Base-by-base conservation (phyloP, 768 basidiomycete species). In the Russula virescens region DNA sequence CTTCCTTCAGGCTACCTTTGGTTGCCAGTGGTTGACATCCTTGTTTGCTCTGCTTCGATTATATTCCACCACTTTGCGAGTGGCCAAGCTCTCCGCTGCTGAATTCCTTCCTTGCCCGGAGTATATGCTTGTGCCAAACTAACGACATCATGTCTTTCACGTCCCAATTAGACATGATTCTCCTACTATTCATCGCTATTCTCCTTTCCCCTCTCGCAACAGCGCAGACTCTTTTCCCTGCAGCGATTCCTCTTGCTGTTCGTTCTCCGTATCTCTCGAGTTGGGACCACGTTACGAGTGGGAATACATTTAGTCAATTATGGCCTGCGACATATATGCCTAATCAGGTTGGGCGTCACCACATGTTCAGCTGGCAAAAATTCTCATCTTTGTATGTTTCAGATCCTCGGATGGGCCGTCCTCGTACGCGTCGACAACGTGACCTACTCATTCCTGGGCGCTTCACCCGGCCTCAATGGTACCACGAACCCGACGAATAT, bases 201-300 rank as follows among this genome's bases (percentile, higher is more conserved):
- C 23, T 40, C 23, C 3, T 55, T 42, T 40, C 55, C 16, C n/a
- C 4, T 9, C 21, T 13, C 35, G 61, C 34, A 25, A 51, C 5
- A 31, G 55, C 63, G 43, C 58, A 63, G 38, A 34, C 68, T 0
- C 52, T 69, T 62, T 65, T 65, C 35, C 71, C 71, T 7, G 51
- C 67, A 13, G 61, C 65, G 40, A 47, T 71, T 43, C 72, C 72
- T 35, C 65, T 73, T 21, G 65, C 68, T 19, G 66, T 71, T 25
- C 68, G 71, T n/a, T 69, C 71, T 9, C 71, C 72, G 18, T 71
- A 70, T 55, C 54, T 71, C 28, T 70, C 60, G 16, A 60, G 55
- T 46, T 73, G 71, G 71, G 40, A 59, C 14, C 18, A 19, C 5
- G 34, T 58, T 11, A 61, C 59, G 1, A 65, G 61, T 6, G 58